These are phyloP conservation scores for Cyclanthera cordifolia DNA, from an alignment of 306 rosid genomes.

Conservation along the genomic window DNA sequence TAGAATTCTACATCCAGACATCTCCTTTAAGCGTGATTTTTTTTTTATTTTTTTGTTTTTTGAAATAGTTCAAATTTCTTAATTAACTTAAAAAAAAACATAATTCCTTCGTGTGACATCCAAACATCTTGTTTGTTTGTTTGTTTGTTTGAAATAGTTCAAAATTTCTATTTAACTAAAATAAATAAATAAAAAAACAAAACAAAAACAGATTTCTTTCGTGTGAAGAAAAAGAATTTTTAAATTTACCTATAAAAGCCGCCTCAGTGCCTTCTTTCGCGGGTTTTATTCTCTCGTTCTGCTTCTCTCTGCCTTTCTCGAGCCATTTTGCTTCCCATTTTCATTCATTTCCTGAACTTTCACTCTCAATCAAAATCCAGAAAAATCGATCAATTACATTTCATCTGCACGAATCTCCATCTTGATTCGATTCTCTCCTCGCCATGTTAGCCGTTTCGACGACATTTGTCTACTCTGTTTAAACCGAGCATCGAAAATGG, in stretches of 20 bases:
- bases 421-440: not conserved
- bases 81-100: no score
- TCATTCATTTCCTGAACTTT: not conserved
- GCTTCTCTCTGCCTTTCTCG: not conserved
- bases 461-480: not conserved
- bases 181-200: no score
- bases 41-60: no score
- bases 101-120: no score
- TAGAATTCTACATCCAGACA: no score
- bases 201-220: no score
- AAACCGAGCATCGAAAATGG: slow-evolving; percentile 30
- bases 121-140: no score
- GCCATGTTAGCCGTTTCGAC: not conserved
- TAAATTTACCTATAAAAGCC: not conserved
- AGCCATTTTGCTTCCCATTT: not conserved
- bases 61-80: no score
- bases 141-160: no score
- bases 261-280: not conserved
- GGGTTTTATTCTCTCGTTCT: not conserved
- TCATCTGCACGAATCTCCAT: not conserved
- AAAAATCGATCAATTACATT: not conserved
- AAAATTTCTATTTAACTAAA: no score
- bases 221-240: not conserved
- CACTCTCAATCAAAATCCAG: not conserved
- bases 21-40: no score